Conservation (phyloP, 2,329 filamentous ascomycete species). For the Fusarium sp. region DNA sequence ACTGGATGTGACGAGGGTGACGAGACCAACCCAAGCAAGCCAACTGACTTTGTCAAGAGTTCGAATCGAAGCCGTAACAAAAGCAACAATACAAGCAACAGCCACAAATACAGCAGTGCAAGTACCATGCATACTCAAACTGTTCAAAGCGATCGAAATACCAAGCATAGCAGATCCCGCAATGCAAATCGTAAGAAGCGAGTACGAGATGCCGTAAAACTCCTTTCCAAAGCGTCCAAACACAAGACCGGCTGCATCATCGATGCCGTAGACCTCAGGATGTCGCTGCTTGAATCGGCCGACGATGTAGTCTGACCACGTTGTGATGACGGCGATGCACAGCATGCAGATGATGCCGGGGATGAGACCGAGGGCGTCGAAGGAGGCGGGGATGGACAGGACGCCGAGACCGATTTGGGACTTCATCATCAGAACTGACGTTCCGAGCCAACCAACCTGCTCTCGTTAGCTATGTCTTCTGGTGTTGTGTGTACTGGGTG, state of each 20-base stretch:
- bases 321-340: slow-evolving; percentile 53
- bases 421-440: slow-evolving; percentile 58
- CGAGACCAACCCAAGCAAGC: slow-evolving; percentile 43
- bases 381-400: slow-evolving; percentile 56
- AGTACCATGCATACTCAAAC: slow-evolving; percentile 48
- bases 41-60: slow-evolving; percentile 45
- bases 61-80: slow-evolving; percentile 44
- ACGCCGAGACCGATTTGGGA: slow-evolving; percentile 56
- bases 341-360: slow-evolving; percentile 56
- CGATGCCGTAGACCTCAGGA: slow-evolving; percentile 61
- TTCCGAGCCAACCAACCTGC: slow-evolving; percentile 55
- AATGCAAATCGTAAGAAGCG: slow-evolving; percentile 46
- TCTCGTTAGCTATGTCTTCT: neutral
- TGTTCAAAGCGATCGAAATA: slow-evolving; percentile 51
- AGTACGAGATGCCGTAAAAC: slow-evolving; percentile 48
- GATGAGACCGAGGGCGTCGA: slow-evolving; percentile 57
- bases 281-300: slow-evolving; percentile 61
- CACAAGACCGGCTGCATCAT: slow-evolving; percentile 59
- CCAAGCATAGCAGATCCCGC: slow-evolving; percentile 38
- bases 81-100: slow-evolving; percentile 43
- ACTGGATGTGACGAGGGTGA: slow-evolving; percentile 28
- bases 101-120: slow-evolving; percentile 53
- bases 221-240: slow-evolving; percentile 57
- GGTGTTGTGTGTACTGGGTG: too few relatives aligned
- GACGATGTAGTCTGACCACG: slow-evolving; percentile 58